phyloP scores from a whole-genome alignment of 2,329 filamentous ascomycete genomes.

The Pseudocercospora cruenta region DNA sequence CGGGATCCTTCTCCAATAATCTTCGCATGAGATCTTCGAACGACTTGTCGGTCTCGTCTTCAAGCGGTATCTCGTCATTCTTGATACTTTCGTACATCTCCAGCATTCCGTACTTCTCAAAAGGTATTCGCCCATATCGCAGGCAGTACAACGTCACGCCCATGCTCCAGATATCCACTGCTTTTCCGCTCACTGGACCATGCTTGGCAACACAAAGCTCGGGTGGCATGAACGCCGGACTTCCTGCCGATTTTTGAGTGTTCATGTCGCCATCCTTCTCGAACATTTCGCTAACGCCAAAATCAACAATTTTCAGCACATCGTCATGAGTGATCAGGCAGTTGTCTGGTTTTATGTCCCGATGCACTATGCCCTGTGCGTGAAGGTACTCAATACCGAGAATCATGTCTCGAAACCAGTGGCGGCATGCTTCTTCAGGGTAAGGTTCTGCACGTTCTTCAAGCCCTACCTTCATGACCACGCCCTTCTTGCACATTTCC shows the following conservation, averaged over 20 bases:
- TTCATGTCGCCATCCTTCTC: slow-evolving; percentile 85
- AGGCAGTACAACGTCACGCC: slow-evolving; percentile 93
- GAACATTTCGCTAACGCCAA: slow-evolving; percentile 99
- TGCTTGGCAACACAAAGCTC: slow-evolving; percentile 88
- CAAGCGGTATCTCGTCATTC: slow-evolving; percentile 65
- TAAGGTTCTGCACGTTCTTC: slow-evolving; percentile 82
- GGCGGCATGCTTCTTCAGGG: slow-evolving; percentile 76
- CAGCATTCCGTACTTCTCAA: slow-evolving; percentile 75
- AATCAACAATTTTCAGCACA: slow-evolving; percentile 95
- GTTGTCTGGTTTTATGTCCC: slow-evolving; percentile 98
- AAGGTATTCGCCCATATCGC: slow-evolving; percentile 84
- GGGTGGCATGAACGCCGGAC: slow-evolving; percentile 90
- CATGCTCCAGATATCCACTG: slow-evolving; percentile 98
- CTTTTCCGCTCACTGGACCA: slow-evolving; percentile 82
- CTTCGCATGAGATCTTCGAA: slow-evolving; percentile 75
- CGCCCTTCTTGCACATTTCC: slow-evolving; percentile 98
- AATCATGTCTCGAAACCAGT: slow-evolving; percentile 94
- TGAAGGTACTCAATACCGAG: slow-evolving; percentile 95
- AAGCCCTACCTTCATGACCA: slow-evolving; percentile 94
- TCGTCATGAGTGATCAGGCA: slow-evolving; percentile 87
- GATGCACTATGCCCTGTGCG: slow-evolving; percentile 89
- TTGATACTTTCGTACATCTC: slow-evolving; percentile 91
- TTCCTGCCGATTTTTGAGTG: slow-evolving; percentile 90
- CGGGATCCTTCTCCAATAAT: slow-evolving; percentile 82
- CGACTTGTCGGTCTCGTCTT: slow-evolving; percentile 64